Conservation (phyloP, 345 rosid genomes). For the Turnera subulata region DNA sequence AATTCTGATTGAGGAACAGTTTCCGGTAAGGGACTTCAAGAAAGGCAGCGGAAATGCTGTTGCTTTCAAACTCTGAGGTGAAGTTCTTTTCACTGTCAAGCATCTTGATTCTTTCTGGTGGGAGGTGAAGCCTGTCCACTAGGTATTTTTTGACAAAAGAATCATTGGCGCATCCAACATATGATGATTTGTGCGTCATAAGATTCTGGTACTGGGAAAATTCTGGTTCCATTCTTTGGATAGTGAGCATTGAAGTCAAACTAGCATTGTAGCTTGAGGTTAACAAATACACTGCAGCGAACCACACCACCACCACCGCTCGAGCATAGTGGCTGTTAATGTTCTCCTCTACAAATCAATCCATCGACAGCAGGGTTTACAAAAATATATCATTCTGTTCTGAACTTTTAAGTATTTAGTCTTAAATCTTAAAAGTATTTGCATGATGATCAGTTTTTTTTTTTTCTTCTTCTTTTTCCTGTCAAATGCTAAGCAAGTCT, state of each 20-base stretch:
- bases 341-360: slow-evolving; percentile 47
- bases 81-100: slow-evolving; percentile 24
- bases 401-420: too few relatives aligned
- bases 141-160: slow-evolving; percentile 44
- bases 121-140: slow-evolving; percentile 24
- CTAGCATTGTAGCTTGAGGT: slow-evolving; percentile 61
- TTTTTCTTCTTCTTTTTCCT: too few relatives aligned
- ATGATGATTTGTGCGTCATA: slow-evolving; percentile 17
- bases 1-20: slow-evolving; percentile 34
- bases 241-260: slow-evolving; percentile 53
- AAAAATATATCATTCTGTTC: too few relatives aligned
- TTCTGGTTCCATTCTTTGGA: slow-evolving; percentile 32
- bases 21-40: slow-evolving; percentile 50
- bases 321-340: slow-evolving; percentile 33
- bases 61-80: slow-evolving; percentile 17
- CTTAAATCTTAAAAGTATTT: too few relatives aligned
- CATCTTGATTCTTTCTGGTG: slow-evolving; percentile 13
- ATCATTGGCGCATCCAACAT: slow-evolving; percentile 48
- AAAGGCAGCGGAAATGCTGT: slow-evolving; percentile 43
- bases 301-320: slow-evolving; percentile 51
- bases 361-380: too few relatives aligned
- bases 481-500: too few relatives aligned
- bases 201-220: slow-evolving; percentile 31
- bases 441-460: too few relatives aligned
- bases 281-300: slow-evolving; percentile 46